Percentiles rank a stretch among this genome's conserved stretches.
Evolutionary conservation across 257 asterid species (phyloP).

Genomic region (Solanum virginianum): DNA sequence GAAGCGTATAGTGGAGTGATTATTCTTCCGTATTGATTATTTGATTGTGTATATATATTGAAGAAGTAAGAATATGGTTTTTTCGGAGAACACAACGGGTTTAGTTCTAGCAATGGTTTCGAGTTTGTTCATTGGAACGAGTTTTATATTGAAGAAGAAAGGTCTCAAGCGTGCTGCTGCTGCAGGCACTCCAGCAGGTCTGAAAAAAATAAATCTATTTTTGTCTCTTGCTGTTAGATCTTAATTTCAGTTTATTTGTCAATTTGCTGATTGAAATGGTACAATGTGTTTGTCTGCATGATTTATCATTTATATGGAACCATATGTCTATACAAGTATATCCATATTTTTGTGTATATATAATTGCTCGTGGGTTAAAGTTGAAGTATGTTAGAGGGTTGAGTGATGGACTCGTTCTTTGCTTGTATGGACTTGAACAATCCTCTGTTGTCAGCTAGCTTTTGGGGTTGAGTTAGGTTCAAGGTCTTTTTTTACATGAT

Average conservation of each 20-base stretch:
- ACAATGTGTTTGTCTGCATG: not conserved
- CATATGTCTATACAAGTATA: not conserved
- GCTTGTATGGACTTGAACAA: too few relatives aligned
- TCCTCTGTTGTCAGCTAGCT: too few relatives aligned
- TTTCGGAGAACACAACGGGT: conserved; percentile 71
- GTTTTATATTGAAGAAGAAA: conserved; percentile 88
- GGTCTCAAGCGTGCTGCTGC: conserved; percentile 85
- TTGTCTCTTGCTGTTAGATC: not conserved
- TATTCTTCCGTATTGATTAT: not conserved
- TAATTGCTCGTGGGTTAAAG: not conserved
- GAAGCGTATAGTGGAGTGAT: not conserved
- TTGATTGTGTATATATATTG: not conserved
- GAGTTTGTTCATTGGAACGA: conserved; percentile 80
- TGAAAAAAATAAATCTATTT: not conserved
- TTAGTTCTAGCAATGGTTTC: conserved; percentile 71
- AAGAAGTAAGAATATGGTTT: conserved; percentile 18
- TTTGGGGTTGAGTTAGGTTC: too few relatives aligned
- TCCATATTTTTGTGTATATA: not conserved
- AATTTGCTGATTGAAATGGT: not conserved
- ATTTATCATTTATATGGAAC: not conserved
- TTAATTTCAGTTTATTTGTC: not conserved
- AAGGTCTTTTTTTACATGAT: too few relatives aligned
- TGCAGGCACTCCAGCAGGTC: conserved; percentile 73
- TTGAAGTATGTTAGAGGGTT: too few relatives aligned
- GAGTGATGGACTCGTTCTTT: too few relatives aligned